Conservation (phyloP, 345 rosid genomes). For the Draba incana region DNA sequence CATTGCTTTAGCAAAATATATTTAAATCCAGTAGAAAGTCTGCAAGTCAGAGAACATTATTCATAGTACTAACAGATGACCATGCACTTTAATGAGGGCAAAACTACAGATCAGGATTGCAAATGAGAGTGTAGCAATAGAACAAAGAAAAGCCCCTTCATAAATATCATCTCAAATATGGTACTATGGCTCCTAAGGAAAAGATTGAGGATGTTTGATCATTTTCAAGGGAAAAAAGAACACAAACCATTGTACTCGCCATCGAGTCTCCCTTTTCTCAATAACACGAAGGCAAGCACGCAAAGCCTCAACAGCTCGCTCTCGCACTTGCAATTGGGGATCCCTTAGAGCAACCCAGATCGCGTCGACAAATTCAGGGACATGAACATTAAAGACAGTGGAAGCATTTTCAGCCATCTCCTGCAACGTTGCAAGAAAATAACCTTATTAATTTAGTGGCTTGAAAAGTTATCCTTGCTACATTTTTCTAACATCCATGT, state of each 20-base stretch:
- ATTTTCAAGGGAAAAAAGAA: constrained; percentile 21
- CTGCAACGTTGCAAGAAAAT: constrained; percentile 47
- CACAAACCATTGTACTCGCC: constrained; percentile 98
- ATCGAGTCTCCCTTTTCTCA: constrained; percentile 99
- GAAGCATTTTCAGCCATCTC: constrained; percentile 99
- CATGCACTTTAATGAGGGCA: constrained; percentile 12
- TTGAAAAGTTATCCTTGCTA: constrained; percentile 5
- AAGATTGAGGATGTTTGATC: constrained; percentile 20
- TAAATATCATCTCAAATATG: constrained; percentile 22
- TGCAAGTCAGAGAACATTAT: constrained; percentile 22
- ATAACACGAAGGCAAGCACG: constrained; percentile 99
- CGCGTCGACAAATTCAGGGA: constrained; percentile 93
- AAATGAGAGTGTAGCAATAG: constrained; percentile 14
- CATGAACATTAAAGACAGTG: constrained; percentile 96
- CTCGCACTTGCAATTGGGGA: constrained; percentile 84
- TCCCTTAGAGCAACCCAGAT: constrained; percentile 99
- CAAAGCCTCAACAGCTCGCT: constrained; percentile 95
- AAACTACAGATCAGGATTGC: constrained; percentile 19
- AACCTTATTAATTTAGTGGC: constrained; percentile 18
- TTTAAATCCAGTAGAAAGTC: constrained; percentile 3
- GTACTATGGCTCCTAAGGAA: constrained; percentile 1
- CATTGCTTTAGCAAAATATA: constrained; percentile 2
- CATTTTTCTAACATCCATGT: constrained; percentile 12
- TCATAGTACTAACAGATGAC: constrained; percentile 10
- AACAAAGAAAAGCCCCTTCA: background rate